phyloP scores from a whole-genome alignment of 208 protist species.

The Crithidia thermophila region DNA sequence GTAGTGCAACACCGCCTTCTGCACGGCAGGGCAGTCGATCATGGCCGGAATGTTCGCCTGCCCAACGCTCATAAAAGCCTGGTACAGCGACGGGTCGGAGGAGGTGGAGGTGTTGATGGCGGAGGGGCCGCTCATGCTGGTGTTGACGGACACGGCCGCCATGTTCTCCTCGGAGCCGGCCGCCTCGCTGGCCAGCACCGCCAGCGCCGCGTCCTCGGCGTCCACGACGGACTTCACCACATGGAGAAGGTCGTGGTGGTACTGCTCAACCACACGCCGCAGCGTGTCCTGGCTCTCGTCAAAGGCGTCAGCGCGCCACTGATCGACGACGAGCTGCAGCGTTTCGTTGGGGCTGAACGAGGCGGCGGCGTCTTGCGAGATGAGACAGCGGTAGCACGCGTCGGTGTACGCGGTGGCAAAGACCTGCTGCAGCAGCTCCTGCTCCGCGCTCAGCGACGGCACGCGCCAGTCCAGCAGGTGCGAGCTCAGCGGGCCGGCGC shows the following conservation, averaged over 20 bases:
- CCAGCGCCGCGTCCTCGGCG: slow-evolving; percentile 35
- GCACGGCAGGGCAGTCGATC: slow-evolving; percentile 25
- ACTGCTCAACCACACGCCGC: slow-evolving; percentile 35
- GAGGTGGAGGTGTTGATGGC: neutral
- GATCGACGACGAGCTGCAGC: slow-evolving; percentile 44
- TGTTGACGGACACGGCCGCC: slow-evolving; percentile 7
- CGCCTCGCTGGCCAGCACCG: slow-evolving; percentile 5
- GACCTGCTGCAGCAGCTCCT: slow-evolving; percentile 34
- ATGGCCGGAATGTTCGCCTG: slow-evolving; percentile 11
- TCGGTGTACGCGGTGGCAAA: slow-evolving; percentile 46
- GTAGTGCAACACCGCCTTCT: slow-evolving; percentile 39
- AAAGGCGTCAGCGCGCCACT: slow-evolving; percentile 30
- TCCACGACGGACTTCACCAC: slow-evolving; percentile 40
- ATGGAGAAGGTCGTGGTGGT: slow-evolving; percentile 42
- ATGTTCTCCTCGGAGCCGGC: slow-evolving; percentile 12
- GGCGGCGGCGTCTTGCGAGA: slow-evolving; percentile 30
- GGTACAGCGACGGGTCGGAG: slow-evolving; percentile 5
- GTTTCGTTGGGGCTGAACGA: slow-evolving; percentile 42
- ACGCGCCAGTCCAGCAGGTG: slow-evolving; percentile 36
- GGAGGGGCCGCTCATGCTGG: slow-evolving; percentile 4
- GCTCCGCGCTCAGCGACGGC: slow-evolving; percentile 34
- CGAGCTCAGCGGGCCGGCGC: slow-evolving; percentile 4
- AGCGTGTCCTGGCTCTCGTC: slow-evolving; percentile 38
- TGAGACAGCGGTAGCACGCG: slow-evolving; percentile 40
- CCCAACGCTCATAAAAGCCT: slow-evolving; percentile 6